Evolutionary conservation across 1,284 basidiomycete species (phyloP).

Genomic region (Earliella scabrosa): DNA sequence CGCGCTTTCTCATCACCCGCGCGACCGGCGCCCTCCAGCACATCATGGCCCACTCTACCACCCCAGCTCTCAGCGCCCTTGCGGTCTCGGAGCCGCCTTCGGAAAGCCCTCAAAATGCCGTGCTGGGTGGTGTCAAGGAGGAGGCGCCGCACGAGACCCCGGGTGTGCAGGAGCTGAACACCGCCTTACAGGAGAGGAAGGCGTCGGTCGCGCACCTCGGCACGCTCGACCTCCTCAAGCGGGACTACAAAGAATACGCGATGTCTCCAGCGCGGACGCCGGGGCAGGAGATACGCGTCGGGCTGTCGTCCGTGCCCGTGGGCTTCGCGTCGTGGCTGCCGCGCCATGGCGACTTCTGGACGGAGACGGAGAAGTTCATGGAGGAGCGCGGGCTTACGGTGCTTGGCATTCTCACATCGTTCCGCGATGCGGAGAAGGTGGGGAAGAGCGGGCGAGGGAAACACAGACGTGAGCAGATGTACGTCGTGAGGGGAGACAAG

Average conservation of each 20-base stretch:
- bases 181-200: slow-evolving; percentile 66
- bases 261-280: slow-evolving; percentile 47
- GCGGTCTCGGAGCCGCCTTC: background rate
- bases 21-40: background rate
- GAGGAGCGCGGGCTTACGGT: slow-evolving; percentile 62
- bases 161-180: slow-evolving; percentile 52
- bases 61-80: background rate
- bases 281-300: slow-evolving; percentile 49
- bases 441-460: slow-evolving; percentile 60
- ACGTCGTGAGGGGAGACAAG: slow-evolving; percentile 50
- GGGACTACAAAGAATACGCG: slow-evolving; percentile 93
- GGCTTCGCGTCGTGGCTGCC: slow-evolving; percentile 58
- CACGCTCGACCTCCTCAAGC: slow-evolving; percentile 78
- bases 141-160: slow-evolving; percentile 35
- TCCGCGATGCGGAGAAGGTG: slow-evolving; percentile 45
- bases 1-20: slow-evolving; percentile 39
- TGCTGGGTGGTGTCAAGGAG: background rate
- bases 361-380: slow-evolving; percentile 66
- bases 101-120: too few species aligned
- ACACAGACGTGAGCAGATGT: slow-evolving; percentile 70
- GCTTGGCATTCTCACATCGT: slow-evolving; percentile 81
- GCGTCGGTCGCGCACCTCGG: slow-evolving; percentile 68
- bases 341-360: slow-evolving; percentile 47
- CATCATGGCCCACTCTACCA: background rate
- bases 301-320: slow-evolving; percentile 82